phyloP scores from a whole-genome alignment of 306 rosid genomes.

The peach (Prunus persica) region Prunus_persica_NCBIv2 NC_034009.1:37530001-37530500 shows the following conservation, averaged over 20 bases:
- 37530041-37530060: constrained; percentile 59
- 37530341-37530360: background rate
- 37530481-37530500: no score
- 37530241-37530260: no score
- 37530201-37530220: no score
- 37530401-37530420: background rate
- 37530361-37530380: background rate
- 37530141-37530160: background rate
- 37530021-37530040: constrained; percentile 68
- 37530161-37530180: background rate
- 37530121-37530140: background rate
- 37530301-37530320: no score
- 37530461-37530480: no score
- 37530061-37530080: constrained; percentile 59
- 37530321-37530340: no score
- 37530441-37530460: no score
- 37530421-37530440: background rate
- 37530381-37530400: background rate
- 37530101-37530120: background rate
- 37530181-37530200: no score
- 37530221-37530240: no score
- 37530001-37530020: constrained; percentile 61
- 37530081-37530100: constrained; percentile 3
- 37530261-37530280: no score
- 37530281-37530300: no score